Evolutionary conservation across 2,329 filamentous ascomycete species (phyloP).

Genomic region (Emmonsiellopsis sp.): DNA sequence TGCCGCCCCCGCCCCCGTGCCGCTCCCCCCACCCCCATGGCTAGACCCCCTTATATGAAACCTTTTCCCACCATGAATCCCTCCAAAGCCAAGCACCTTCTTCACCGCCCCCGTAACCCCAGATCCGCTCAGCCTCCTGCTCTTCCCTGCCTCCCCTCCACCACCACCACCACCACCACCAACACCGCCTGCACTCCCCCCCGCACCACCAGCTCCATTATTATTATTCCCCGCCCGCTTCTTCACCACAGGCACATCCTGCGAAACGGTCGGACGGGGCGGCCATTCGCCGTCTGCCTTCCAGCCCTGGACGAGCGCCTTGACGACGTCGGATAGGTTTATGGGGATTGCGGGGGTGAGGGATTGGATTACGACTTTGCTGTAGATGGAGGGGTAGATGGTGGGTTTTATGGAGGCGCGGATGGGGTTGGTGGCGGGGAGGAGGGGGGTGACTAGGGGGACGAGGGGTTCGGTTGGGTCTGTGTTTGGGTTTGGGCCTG

Average conservation of each 20-base stretch:
- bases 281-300: conserved; percentile 92
- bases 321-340: conserved; percentile 72
- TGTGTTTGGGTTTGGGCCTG: too few relatives aligned
- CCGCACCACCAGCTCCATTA: neutral
- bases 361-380: conserved; percentile 72
- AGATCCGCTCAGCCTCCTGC: conserved; percentile 17
- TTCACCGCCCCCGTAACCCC: conserved; percentile 32
- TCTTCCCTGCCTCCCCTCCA: conserved; percentile 13
- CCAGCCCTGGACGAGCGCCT: conserved; percentile 80
- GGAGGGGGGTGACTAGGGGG: conserved; percentile 62
- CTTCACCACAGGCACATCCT: conserved; percentile 11
- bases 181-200: conserved; percentile 5
- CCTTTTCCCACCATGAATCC: conserved; percentile 22
- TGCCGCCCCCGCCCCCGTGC: neutral
- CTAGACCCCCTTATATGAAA: conserved; percentile 31
- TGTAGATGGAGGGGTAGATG: conserved; percentile 75
- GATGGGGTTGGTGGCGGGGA: conserved; percentile 66
- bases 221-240: neutral
- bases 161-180: conserved; percentile 7
- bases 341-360: conserved; percentile 81
- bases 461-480: conserved; percentile 50
- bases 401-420: conserved; percentile 65
- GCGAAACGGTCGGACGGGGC: conserved; percentile 46
- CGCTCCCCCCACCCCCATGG: conserved; percentile 6
- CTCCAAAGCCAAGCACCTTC: conserved; percentile 31